These are phyloP conservation scores for Odontarrhena argentea DNA, from an alignment of 345 rosid species.

Conservation along the genomic window DNA sequence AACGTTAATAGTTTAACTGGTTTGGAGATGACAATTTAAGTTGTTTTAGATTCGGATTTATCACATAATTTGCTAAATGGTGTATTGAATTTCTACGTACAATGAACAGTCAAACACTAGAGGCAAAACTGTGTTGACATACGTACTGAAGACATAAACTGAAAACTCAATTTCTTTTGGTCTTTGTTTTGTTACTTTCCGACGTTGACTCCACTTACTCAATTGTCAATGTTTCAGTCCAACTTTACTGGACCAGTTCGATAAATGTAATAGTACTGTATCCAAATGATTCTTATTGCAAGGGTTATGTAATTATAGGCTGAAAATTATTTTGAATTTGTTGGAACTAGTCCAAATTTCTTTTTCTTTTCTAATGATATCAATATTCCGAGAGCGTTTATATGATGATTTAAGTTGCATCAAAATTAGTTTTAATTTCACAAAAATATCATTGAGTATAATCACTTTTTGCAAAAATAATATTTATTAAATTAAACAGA, in stretches of 20 bases:
- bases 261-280: conserved; percentile 12
- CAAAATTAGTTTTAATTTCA: too few relatives aligned
- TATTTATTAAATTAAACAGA: too few relatives aligned
- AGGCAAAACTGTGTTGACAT: conserved; percentile 32
- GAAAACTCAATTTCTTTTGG: conserved; percentile 27
- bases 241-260: conserved; percentile 22
- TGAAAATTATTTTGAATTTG: neutral
- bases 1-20: too few relatives aligned
- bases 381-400: neutral
- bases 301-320: neutral
- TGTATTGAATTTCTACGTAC: too few relatives aligned
- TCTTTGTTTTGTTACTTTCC: conserved; percentile 24
- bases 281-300: too few relatives aligned
- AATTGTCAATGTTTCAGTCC: conserved; percentile 22
- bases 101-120: conserved; percentile 25
- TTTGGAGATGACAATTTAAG: too few relatives aligned
- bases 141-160: conserved; percentile 27
- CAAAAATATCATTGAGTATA: too few relatives aligned
- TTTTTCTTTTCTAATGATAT: too few relatives aligned
- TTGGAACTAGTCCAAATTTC: neutral
- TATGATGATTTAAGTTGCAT: too few relatives aligned
- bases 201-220: conserved; percentile 37
- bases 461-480: too few relatives aligned
- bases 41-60: too few relatives aligned
- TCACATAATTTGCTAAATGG: too few relatives aligned